Evolutionary conservation across 768 basidiomycete species (phyloP), one percentile per base, ranked within the genome.

Genomic region (Holtermannia corniformis): DNA sequence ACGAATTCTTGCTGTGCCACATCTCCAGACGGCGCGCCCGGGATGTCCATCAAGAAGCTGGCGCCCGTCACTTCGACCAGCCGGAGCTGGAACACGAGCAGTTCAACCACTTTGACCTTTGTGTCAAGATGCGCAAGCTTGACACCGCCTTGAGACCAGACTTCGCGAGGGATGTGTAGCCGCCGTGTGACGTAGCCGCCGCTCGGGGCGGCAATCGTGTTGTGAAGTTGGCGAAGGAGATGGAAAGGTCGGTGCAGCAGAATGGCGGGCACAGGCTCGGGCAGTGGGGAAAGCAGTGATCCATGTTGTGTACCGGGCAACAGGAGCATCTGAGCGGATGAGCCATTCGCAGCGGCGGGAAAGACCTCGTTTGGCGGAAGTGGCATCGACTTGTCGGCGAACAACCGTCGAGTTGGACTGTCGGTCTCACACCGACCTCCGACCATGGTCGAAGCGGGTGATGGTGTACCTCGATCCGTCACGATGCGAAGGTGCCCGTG

Each of bases 211-310:
- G 23, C 23, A 28, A 58, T 54, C 19, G 52, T 49, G 10, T 51
- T 44, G 26, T 57, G 51, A 3, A 68, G 28, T 4, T 56, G 42
- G 4, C 64, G 57, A n/a, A 68, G 47, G 12, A 68, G 50, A 40
- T 68, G 66, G 54, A 65, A 68, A 1, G 63, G 62, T 13, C 66
- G 60, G 50, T 61, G 64, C 3, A 58, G 11, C 3, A 56, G 25
- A 20, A 59, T 53, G 0, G 44, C 25, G 4, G 66, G 66, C 43
- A 64, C 63, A 7, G 41, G 19, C 50, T 64, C 66, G 0, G 66
- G 66, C n/a, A 63, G 14, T 10, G 66, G 66, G n/a, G 66, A 68
- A 14, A 68, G 57, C 4, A 68, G 47, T 3, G 58, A 55, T 7
- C 61, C 57, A 24, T 37, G 32, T 16, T 37, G 32, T 7, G 32